These are phyloP conservation scores for Sugiyamaella chiloensis DNA, from an alignment of 805 yeast species.

Conservation along the genomic window DNA sequence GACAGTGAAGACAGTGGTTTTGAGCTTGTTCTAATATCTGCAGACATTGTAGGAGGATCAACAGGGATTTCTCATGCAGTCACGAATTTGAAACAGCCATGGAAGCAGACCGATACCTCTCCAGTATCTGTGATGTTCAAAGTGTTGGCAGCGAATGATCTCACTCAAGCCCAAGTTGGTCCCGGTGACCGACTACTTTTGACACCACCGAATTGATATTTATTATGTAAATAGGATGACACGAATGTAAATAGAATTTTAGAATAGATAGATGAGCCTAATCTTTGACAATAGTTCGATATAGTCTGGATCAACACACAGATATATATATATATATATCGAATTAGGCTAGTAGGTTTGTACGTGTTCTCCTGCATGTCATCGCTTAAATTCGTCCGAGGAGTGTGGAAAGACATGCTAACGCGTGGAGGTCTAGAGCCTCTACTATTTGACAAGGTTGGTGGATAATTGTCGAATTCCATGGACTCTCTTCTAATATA, in stretches of 20 bases:
- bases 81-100: constrained; percentile 34
- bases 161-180: constrained; percentile 5
- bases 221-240: not conserved
- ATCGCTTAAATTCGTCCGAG: constrained; percentile 9
- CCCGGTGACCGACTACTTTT: constrained; percentile 6
- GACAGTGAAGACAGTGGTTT: not conserved
- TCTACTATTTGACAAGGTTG: constrained; percentile 27
- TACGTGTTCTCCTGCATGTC: constrained; percentile 13
- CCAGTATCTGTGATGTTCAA: constrained; percentile 2
- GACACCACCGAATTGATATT: not conserved
- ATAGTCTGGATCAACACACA: too few species aligned
- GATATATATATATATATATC: too few species aligned
- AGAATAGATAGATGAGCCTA: too few species aligned
- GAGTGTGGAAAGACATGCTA: constrained; percentile 33
- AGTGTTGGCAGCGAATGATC: constrained; percentile 6
- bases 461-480: constrained; percentile 6
- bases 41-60: constrained; percentile 67
- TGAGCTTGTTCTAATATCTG: constrained; percentile 45
- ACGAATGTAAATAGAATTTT: too few species aligned
- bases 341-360: too few species aligned
- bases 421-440: constrained; percentile 33
- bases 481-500: constrained; percentile 6
- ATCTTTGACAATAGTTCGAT: too few species aligned
- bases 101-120: not conserved
- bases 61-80: constrained; percentile 55